phyloP scores from a whole-genome alignment of 306 rosid genomes.

The Citrullus mucosospermus region DNA sequence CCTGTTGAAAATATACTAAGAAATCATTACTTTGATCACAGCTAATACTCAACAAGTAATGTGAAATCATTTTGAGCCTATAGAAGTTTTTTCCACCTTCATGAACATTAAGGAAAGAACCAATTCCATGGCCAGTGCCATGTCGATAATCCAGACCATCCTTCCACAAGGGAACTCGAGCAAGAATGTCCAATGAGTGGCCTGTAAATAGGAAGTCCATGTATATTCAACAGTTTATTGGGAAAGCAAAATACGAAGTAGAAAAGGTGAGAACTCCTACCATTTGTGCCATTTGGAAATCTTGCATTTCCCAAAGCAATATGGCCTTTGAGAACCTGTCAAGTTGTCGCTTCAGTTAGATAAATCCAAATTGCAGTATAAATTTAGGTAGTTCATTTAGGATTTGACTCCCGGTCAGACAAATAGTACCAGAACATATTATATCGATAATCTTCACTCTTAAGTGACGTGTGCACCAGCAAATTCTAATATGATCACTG shows the following conservation, averaged over 20 bases:
- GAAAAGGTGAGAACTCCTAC: constrained; percentile 20
- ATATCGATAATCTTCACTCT: background rate
- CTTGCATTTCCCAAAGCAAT: constrained; percentile 78
- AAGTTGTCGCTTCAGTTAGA: constrained; percentile 2
- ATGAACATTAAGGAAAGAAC: constrained; percentile 92
- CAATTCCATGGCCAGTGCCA: constrained; percentile 99
- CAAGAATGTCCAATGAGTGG: constrained; percentile 76
- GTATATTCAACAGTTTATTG: background rate
- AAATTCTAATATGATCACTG: background rate
- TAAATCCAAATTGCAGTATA: background rate
- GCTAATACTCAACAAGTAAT: constrained; percentile 3
- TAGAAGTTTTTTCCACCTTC: constrained; percentile 45
- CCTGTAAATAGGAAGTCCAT: constrained; percentile 27
- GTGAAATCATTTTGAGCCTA: background rate
- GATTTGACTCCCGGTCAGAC: background rate
- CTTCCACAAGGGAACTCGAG: constrained; percentile 92
- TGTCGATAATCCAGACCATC: constrained; percentile 95
- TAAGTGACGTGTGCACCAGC: background rate
- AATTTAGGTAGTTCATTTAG: background rate
- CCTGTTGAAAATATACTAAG: constrained; percentile 31
- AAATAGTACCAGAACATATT: background rate
- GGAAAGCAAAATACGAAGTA: background rate
- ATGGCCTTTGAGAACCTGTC: constrained; percentile 94
- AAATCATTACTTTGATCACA: background rate
- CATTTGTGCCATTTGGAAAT: constrained; percentile 94